These are phyloP conservation scores for Talaromyces rugulosus DNA, from an alignment of 2,329 filamentous ascomycete species.

Conservation along the genomic window DNA sequence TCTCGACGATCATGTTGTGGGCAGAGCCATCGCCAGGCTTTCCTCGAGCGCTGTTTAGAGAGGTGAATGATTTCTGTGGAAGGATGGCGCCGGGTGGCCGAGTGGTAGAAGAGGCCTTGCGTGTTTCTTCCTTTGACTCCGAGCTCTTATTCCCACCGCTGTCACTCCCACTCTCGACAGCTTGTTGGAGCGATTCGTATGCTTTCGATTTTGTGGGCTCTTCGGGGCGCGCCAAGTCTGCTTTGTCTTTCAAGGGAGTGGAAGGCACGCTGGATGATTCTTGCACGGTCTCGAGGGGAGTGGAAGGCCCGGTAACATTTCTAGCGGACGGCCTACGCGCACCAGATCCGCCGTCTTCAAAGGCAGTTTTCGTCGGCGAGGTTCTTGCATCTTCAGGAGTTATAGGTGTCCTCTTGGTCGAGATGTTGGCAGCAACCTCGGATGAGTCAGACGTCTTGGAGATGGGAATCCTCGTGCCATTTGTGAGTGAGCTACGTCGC, in stretches of 20 bases:
- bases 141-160: constrained; percentile 42
- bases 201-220: constrained; percentile 32
- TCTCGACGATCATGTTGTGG: constrained; percentile 95
- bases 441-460: constrained; percentile 21
- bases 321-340: constrained; percentile 56
- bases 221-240: constrained; percentile 36
- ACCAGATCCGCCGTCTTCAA: constrained; percentile 38
- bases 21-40: constrained; percentile 71
- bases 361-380: constrained; percentile 34
- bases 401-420: constrained; percentile 26
- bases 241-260: constrained; percentile 53
- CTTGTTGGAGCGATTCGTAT: constrained; percentile 42
- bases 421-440: constrained; percentile 30
- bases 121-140: constrained; percentile 33
- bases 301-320: constrained; percentile 55
- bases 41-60: constrained; percentile 59
- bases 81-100: constrained; percentile 51
- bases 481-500: constrained; percentile 12
- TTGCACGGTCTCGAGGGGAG: constrained; percentile 82
- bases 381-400: constrained; percentile 21
- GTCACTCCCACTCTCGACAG: constrained; percentile 58
- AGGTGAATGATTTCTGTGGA: constrained; percentile 64
- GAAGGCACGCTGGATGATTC: constrained; percentile 78
- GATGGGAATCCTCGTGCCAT: constrained; percentile 6
- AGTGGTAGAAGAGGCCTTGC: constrained; percentile 37